Conservation (phyloP, 305 asterid genomes). For the Fraxinus ornus region DNA sequence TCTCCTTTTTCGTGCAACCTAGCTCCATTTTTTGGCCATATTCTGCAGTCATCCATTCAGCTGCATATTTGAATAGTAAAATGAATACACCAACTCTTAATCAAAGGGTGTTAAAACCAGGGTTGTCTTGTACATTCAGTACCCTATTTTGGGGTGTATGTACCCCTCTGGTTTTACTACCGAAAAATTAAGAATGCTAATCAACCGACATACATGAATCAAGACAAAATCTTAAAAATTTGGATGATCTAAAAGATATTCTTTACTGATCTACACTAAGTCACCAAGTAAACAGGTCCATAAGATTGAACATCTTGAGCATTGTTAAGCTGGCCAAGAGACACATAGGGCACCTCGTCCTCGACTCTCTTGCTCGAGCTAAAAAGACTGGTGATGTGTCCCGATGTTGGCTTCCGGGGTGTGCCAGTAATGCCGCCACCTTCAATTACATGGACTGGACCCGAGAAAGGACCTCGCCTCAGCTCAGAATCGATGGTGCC, state of each 20-base stretch:
- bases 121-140: not conserved
- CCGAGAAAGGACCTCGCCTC: conserved; percentile 45
- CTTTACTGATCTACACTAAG: conserved; percentile 32
- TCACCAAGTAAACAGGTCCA: conserved; percentile 77
- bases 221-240: not conserved
- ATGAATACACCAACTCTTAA: not conserved
- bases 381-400: conserved; percentile 48
- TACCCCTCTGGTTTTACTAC: not conserved
- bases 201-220: conserved; percentile 19
- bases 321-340: conserved; percentile 41
- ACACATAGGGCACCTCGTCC: conserved; percentile 52
- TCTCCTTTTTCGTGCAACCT: not conserved
- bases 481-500: conserved; percentile 23
- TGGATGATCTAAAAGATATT: not conserved
- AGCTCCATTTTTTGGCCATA: not conserved
- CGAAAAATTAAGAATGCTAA: not conserved
- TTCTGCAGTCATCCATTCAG: not conserved
- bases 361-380: conserved; percentile 34
- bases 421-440: conserved; percentile 15
- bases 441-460: conserved; percentile 37
- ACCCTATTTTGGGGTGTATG: not conserved
- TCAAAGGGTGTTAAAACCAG: not conserved
- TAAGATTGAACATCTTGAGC: conserved; percentile 43
- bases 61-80: not conserved
- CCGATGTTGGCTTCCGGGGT: conserved; percentile 45